Evolutionary conservation across 768 basidiomycete genomes (phyloP).

Genomic region (Cytidiella melzeri): DNA sequence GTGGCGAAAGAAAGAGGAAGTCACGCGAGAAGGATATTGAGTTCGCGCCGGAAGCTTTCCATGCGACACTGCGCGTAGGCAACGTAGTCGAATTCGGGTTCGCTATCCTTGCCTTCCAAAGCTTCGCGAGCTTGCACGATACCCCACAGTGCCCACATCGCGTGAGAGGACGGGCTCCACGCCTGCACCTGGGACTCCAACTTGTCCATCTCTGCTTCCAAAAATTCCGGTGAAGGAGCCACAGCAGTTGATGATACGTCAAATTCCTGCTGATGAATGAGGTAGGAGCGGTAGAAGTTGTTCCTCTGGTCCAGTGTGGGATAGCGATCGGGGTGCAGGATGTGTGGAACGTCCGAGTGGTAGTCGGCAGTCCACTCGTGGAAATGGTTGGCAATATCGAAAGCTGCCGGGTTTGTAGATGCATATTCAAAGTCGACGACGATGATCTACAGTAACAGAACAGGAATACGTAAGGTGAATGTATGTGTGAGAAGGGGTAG

Average conservation of each 20-base stretch:
- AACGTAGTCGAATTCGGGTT: slow-evolving; percentile 88
- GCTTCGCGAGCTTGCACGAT: slow-evolving; percentile 84
- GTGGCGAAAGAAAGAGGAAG: no score
- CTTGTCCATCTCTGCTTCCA: slow-evolving; percentile 42
- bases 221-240: slow-evolving; percentile 16
- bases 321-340: slow-evolving; percentile 59
- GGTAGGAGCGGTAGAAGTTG: slow-evolving; percentile 84
- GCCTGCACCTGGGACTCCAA: slow-evolving; percentile 75
- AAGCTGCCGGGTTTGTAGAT: slow-evolving; percentile 84
- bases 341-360: slow-evolving; percentile 60
- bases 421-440: slow-evolving; percentile 99
- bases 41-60: slow-evolving; percentile 52
- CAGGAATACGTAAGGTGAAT: slow-evolving; percentile 13
- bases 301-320: slow-evolving; percentile 66
- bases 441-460: slow-evolving; percentile 55
- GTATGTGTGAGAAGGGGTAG: slow-evolving; percentile 3
- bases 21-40: slow-evolving; percentile 26
- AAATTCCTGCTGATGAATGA: slow-evolving; percentile 42
- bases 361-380: slow-evolving; percentile 97
- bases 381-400: slow-evolving; percentile 96
- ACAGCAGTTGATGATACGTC: slow-evolving; percentile 26
- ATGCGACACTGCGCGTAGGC: slow-evolving; percentile 70
- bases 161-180: slow-evolving; percentile 91
- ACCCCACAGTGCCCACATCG: slow-evolving; percentile 94
- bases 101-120: slow-evolving; percentile 47